These are phyloP conservation scores for Xylariaceae sp. DNA, from an alignment of 2,329 filamentous ascomycete species.

Conservation along the genomic window DNA sequence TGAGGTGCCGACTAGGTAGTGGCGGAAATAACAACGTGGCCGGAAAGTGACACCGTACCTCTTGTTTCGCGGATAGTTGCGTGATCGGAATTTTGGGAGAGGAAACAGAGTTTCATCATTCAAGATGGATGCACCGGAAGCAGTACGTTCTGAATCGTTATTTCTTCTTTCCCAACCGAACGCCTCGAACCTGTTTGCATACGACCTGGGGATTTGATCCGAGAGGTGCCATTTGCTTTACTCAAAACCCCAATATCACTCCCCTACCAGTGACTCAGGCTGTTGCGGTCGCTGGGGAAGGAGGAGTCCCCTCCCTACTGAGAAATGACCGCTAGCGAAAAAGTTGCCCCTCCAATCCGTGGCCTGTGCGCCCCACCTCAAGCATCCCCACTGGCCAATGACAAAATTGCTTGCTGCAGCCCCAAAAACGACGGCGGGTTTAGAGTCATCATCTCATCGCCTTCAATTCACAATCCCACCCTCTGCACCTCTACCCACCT, in stretches of 20 bases:
- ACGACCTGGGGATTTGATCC: too few relatives aligned
- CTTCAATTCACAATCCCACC: background rate
- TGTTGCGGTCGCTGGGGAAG: too few relatives aligned
- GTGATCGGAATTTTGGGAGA: background rate
- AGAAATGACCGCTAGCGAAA: background rate
- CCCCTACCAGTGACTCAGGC: too few relatives aligned
- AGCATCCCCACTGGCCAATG: background rate
- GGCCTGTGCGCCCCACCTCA: conserved; percentile 11
- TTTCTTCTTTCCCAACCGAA: background rate
- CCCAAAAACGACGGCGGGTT: background rate
- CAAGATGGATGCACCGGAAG: conserved; percentile 15
- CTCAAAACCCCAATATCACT: too few relatives aligned
- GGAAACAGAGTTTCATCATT: conserved; percentile 3
- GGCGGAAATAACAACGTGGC: too few relatives aligned
- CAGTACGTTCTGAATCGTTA: conserved; percentile 7
- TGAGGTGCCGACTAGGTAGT: too few relatives aligned
- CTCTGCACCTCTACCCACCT: background rate
- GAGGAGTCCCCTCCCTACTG: background rate
- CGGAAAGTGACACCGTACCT: too few relatives aligned
- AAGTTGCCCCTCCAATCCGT: conserved; percentile 9
- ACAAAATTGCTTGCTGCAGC: conserved; percentile 3
- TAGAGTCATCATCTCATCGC: background rate
- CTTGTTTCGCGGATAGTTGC: too few relatives aligned
- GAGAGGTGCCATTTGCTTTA: too few relatives aligned
- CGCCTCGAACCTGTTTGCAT: too few relatives aligned